Evolutionary conservation across 1,139 yeast genomes (phyloP).

Genomic region (Arxiozyma telluris): DNA sequence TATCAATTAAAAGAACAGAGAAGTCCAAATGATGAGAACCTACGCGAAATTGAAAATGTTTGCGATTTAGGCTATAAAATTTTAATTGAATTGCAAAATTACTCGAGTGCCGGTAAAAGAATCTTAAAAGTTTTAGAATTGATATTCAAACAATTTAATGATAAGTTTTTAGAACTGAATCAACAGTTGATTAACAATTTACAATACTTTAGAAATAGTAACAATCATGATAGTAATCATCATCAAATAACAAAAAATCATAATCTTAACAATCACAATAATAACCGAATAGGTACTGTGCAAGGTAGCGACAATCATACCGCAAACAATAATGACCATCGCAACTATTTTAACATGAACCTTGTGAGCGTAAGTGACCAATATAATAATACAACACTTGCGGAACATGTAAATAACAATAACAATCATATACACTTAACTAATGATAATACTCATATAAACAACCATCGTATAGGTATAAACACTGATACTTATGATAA

Average conservation of each 20-base stretch:
- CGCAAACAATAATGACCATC: neutral
- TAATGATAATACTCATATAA: neutral
- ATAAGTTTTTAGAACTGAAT: slow-evolving; percentile 7
- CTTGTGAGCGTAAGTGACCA: neutral
- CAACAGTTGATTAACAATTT: slow-evolving; percentile 5
- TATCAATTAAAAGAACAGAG: slow-evolving; percentile 26
- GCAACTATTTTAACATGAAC: neutral
- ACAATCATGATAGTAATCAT: neutral
- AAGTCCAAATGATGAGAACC: slow-evolving; percentile 60
- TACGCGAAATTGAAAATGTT: slow-evolving; percentile 23
- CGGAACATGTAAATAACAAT: neutral
- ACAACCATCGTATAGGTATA: neutral
- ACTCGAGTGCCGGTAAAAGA: slow-evolving; percentile 62
- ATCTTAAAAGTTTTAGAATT: slow-evolving; percentile 68
- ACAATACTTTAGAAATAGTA: neutral
- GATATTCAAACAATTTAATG: slow-evolving; percentile 45
- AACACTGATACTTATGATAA: neutral
- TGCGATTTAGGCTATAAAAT: slow-evolving; percentile 44
- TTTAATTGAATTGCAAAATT: slow-evolving; percentile 23
- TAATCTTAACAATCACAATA: neutral
- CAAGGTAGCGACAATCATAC: neutral
- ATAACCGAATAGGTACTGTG: neutral
- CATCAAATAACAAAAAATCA: neutral
- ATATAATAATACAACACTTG: neutral
- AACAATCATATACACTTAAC: neutral